Evolutionary conservation across 768 basidiomycete species (phyloP).

Genomic region (Scleroderma bovista): DNA sequence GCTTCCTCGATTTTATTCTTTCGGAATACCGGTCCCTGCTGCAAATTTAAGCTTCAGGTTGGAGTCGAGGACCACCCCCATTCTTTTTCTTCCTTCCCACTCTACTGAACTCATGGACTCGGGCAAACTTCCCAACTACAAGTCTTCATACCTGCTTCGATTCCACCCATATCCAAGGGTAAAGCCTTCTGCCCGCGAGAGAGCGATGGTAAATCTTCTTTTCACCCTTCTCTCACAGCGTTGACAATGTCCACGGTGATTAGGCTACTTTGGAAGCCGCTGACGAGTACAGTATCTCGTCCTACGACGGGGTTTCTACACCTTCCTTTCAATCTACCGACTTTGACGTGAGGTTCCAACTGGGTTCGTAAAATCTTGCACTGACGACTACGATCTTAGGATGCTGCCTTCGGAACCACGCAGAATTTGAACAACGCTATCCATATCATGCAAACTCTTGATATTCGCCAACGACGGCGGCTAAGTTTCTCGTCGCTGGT

Average conservation of each 20-base stretch:
- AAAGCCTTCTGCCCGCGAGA: slow-evolving; percentile 3
- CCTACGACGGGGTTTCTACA: neutral
- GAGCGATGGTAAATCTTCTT: neutral
- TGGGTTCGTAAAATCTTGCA: no score
- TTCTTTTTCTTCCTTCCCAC: neutral
- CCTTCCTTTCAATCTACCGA: neutral
- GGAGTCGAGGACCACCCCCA: neutral
- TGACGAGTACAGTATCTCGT: neutral
- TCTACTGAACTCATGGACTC: neutral
- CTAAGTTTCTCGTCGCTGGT: neutral
- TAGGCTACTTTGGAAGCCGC: neutral
- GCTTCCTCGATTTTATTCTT: neutral
- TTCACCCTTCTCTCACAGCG: neutral
- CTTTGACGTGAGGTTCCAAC: no score
- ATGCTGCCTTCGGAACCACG: neutral
- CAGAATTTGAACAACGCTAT: neutral
- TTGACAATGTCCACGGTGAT: no score
- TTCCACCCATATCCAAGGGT: slow-evolving; percentile 10
- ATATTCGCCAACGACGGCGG: neutral
- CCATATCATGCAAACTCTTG: neutral
- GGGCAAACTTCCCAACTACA: slow-evolving; percentile 5
- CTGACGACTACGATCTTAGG: neutral
- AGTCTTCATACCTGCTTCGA: slow-evolving; percentile 5
- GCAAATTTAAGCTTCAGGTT: slow-evolving; percentile 1
- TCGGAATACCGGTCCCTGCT: neutral